Conservation (phyloP, 805 yeast genomes). For the Dipodascus geniculatus region DNA sequence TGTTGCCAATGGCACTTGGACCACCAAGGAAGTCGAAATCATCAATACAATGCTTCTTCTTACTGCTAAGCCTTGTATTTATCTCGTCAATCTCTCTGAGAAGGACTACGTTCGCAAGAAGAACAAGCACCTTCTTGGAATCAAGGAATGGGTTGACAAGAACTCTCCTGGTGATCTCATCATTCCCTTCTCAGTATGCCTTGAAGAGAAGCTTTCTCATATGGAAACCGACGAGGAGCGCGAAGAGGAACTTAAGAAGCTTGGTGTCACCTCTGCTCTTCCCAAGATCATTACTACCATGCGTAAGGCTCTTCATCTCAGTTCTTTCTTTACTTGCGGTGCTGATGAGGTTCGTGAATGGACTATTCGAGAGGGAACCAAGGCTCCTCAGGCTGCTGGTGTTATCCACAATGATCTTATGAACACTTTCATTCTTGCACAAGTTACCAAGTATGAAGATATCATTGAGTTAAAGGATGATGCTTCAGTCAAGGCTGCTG, state of each 20-base stretch:
- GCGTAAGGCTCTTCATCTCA: conserved; percentile 78
- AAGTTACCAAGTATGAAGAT: conserved; percentile 78
- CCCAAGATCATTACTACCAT: conserved; percentile 78
- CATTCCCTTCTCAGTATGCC: conserved; percentile 84
- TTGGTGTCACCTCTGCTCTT: conserved; percentile 68
- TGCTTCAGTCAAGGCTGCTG: conserved; percentile 69
- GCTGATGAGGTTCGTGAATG: conserved; percentile 96
- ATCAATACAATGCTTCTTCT: conserved; percentile 78
- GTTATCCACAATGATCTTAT: conserved; percentile 93
- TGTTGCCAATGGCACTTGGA: conserved; percentile 81
- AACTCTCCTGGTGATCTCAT: conserved; percentile 83
- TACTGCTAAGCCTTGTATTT: conserved; percentile 93
- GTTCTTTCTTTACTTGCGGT: conserved; percentile 93
- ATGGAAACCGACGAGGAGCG: conserved; percentile 79
- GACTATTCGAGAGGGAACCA: conserved; percentile 86
- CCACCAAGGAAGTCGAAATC: conserved; percentile 79
- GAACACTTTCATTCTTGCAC: conserved; percentile 90
- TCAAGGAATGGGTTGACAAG: conserved; percentile 83
- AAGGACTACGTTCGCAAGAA: conserved; percentile 76
- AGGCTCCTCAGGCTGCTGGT: conserved; percentile 99
- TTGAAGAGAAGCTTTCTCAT: conserved; percentile 84
- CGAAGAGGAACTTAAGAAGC: conserved; percentile 58
- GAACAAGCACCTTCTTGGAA: conserved; percentile 72
- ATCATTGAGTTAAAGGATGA: conserved; percentile 67
- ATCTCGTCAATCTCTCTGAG: conserved; percentile 82